phyloP scores from a whole-genome alignment of 116 monocot species.

The Trichopus zeylanicus region DNA sequence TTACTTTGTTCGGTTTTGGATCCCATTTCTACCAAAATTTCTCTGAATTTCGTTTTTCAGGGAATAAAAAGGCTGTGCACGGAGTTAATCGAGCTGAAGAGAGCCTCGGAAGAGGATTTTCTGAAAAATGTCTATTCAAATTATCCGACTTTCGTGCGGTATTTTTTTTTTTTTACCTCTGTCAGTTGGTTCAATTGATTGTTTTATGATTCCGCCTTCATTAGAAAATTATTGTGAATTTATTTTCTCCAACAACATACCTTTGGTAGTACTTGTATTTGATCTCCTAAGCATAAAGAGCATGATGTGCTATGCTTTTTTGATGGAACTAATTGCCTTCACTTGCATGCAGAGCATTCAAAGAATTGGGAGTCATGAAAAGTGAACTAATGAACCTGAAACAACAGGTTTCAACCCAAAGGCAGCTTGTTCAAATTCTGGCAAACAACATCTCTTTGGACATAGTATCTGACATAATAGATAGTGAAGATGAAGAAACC shows the following conservation, averaged over 20 bases:
- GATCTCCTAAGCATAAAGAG: no score
- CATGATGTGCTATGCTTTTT: neutral
- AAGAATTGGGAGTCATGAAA: constrained; percentile 25
- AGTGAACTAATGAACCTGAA: constrained; percentile 28
- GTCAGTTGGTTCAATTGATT: no score
- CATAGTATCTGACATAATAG: constrained; percentile 7
- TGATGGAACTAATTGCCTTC: neutral
- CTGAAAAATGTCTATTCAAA: constrained; percentile 23
- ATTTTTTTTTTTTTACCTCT: no score
- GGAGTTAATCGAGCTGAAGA: constrained; percentile 46
- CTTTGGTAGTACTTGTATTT: no score
- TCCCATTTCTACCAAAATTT: neutral
- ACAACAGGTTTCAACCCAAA: constrained; percentile 24
- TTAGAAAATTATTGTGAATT: no score
- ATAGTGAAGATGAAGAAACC: constrained; percentile 7
- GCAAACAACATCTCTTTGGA: constrained; percentile 14
- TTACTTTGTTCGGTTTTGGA: neutral
- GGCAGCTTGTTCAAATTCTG: constrained; percentile 26
- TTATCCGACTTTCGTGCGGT: constrained; percentile 34
- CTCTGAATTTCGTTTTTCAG: constrained; percentile 9
- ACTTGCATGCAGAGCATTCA: constrained; percentile 33
- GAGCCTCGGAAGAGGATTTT: constrained; percentile 36
- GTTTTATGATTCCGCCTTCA: no score
- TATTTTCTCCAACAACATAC: no score
- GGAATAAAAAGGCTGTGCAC: constrained; percentile 41